Percentiles rank a stretch among this genome's conserved stretches.
Conservation (phyloP, 1,139 yeast genomes). For the Protomyces macrosporus region DNA sequence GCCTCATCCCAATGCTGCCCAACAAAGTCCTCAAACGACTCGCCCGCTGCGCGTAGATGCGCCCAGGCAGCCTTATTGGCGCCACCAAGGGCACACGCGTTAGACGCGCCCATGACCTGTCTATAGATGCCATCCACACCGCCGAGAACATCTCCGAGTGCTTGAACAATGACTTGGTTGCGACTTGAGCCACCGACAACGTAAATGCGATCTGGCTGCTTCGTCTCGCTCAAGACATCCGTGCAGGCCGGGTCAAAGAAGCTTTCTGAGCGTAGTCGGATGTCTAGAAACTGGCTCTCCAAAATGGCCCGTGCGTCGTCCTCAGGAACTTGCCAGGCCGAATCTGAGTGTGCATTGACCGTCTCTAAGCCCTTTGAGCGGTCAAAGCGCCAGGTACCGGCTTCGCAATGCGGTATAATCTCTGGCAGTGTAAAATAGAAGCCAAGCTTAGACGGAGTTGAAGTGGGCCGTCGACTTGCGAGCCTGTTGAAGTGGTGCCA, state of each 20-base stretch:
- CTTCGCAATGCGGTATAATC: conserved; percentile 71
- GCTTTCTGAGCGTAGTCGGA: conserved; percentile 74
- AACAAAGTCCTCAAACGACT: conserved; percentile 43
- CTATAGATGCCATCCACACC: conserved; percentile 58
- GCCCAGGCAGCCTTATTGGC: conserved; percentile 80
- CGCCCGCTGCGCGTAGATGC: conserved; percentile 39
- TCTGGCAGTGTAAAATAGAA: conserved; percentile 84
- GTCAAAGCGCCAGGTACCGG: conserved; percentile 34
- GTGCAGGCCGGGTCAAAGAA: conserved; percentile 44
- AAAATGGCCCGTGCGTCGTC: conserved; percentile 73
- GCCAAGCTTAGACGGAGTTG: conserved; percentile 48
- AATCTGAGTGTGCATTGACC: conserved; percentile 29
- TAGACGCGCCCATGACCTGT: conserved; percentile 59
- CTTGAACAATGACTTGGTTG: conserved; percentile 59
- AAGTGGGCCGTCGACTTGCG: conserved; percentile 29
- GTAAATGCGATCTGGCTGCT: conserved; percentile 47
- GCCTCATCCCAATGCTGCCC: conserved; percentile 47
- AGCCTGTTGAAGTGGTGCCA: conserved; percentile 64
- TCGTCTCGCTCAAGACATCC: background rate
- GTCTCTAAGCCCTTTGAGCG: conserved; percentile 33
- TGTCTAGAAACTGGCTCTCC: conserved; percentile 80
- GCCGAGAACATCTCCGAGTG: conserved; percentile 68
- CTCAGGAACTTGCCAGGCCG: conserved; percentile 46
- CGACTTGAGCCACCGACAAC: conserved; percentile 87
- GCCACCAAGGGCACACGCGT: conserved; percentile 95